Percentiles rank a stretch among this genome's conserved stretches.
Evolutionary conservation across 768 basidiomycete species (phyloP).

Genomic region (Xerocomellus amylosporus): DNA sequence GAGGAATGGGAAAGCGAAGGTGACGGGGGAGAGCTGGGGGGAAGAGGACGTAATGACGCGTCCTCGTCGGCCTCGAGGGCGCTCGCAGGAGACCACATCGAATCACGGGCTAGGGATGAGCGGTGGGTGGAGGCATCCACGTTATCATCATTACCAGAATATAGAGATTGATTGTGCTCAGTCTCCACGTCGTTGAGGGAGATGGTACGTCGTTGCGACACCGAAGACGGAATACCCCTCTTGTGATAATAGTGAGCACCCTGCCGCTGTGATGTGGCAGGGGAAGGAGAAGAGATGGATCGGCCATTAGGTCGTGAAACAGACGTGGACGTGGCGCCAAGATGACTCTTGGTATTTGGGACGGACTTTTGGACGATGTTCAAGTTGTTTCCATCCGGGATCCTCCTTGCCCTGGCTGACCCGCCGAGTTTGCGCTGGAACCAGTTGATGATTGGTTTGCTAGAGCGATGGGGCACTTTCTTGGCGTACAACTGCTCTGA

Average conservation of each 20-base stretch:
- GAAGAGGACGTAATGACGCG: slow-evolving; percentile 85
- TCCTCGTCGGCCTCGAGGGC: slow-evolving; percentile 88
- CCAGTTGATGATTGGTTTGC: slow-evolving; percentile 89
- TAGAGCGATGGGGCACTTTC: slow-evolving; percentile 64
- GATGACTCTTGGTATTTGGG: slow-evolving; percentile 16
- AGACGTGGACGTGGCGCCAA: slow-evolving; percentile 4
- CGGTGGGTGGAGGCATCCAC: slow-evolving; percentile 48
- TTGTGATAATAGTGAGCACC: slow-evolving; percentile 14
- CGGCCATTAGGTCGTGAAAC: slow-evolving; percentile 27
- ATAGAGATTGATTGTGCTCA: slow-evolving; percentile 36
- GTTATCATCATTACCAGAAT: slow-evolving; percentile 38
- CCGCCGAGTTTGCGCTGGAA: slow-evolving; percentile 84
- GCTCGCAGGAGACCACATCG: slow-evolving; percentile 77
- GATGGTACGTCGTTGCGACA: slow-evolving; percentile 52
- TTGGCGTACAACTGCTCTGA: slow-evolving; percentile 45
- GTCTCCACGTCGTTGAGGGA: slow-evolving; percentile 63
- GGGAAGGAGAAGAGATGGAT: slow-evolving; percentile 28
- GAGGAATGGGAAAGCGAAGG: slow-evolving; percentile 84
- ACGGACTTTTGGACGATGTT: slow-evolving; percentile 10
- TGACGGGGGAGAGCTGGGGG: slow-evolving; percentile 84
- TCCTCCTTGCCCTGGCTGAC: slow-evolving; percentile 55
- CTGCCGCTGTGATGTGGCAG: slow-evolving; percentile 28
- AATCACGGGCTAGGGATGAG: slow-evolving; percentile 67
- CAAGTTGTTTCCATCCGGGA: slow-evolving; percentile 32
- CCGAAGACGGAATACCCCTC: slow-evolving; percentile 21